Conservation (phyloP, 164 flowering plant species). For the Stephania yunnanensis region DNA sequence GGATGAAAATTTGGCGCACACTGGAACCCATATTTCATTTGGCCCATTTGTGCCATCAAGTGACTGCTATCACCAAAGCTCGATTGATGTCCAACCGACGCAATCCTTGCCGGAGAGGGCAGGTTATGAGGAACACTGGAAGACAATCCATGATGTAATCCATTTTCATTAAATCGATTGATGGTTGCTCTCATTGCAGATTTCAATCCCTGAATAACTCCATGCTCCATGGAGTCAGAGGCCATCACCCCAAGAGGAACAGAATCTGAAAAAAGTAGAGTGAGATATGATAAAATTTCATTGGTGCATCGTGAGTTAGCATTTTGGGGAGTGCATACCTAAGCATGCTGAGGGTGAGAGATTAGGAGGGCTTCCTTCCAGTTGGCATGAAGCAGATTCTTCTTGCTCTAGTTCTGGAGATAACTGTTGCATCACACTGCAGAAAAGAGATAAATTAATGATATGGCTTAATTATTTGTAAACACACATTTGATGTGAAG, state of each 20-base stretch:
- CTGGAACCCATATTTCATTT: constrained; percentile 40
- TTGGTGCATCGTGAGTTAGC: neutral
- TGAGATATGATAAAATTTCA: constrained; percentile 3
- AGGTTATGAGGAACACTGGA: constrained; percentile 49
- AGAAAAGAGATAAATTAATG: constrained; percentile 8
- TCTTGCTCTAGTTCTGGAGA: constrained; percentile 44
- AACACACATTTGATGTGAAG: no score
- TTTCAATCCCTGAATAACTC: constrained; percentile 28
- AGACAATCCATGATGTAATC: constrained; percentile 33
- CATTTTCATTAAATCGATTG: constrained; percentile 35
- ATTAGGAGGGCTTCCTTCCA: constrained; percentile 31
- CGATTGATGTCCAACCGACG: constrained; percentile 35
- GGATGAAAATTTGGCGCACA: constrained; percentile 40
- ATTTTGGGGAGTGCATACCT: constrained; percentile 11
- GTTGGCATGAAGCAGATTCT: constrained; percentile 25
- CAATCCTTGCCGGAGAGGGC: constrained; percentile 38
- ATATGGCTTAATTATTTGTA: no score
- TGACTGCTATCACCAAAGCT: constrained; percentile 32
- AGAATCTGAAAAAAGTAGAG: constrained; percentile 27
- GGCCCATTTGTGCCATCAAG: constrained; percentile 36
- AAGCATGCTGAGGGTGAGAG: constrained; percentile 31
- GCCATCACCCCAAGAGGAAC: constrained; percentile 25
- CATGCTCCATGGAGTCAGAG: constrained; percentile 39
- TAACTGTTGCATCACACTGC: constrained; percentile 44
- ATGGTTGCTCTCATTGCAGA: constrained; percentile 25